phyloP scores from a whole-genome alignment of 2,329 filamentous ascomycete species.

The Scleromitrula shiraiana region DNA sequence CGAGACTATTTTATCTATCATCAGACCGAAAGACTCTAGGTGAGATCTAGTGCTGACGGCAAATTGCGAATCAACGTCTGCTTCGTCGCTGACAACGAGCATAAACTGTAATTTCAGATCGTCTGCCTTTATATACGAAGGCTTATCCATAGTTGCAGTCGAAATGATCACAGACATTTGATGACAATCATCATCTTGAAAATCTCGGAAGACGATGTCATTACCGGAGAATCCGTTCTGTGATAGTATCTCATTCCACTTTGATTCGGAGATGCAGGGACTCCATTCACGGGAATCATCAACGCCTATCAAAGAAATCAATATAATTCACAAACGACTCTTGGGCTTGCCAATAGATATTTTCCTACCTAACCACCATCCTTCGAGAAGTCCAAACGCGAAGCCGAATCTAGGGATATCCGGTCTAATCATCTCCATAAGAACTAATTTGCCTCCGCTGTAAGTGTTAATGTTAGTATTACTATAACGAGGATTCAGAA shows the following conservation, averaged over 20 bases:
- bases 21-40: not conserved
- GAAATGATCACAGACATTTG: not conserved
- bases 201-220: not conserved
- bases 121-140: not conserved
- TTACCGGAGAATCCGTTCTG: not conserved
- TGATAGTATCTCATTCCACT: not conserved
- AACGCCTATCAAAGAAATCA: not conserved
- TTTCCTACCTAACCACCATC: slow-evolving; percentile 1
- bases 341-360: not conserved
- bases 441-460: not conserved
- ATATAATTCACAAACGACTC: no score
- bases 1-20: not conserved
- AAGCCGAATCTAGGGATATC: not conserved
- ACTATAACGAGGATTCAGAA: no score
- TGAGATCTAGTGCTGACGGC: not conserved
- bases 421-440: not conserved
- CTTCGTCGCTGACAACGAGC: not conserved
- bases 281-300: not conserved
- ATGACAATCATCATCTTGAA: not conserved
- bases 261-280: not conserved
- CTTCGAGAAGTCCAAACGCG: not conserved
- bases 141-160: not conserved
- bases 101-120: not conserved
- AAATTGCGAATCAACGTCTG: not conserved
- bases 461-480: not conserved